These are phyloP conservation scores for Hyphopichia fennica DNA, from an alignment of 1,139 yeast species.

Conservation along the genomic window DNA sequence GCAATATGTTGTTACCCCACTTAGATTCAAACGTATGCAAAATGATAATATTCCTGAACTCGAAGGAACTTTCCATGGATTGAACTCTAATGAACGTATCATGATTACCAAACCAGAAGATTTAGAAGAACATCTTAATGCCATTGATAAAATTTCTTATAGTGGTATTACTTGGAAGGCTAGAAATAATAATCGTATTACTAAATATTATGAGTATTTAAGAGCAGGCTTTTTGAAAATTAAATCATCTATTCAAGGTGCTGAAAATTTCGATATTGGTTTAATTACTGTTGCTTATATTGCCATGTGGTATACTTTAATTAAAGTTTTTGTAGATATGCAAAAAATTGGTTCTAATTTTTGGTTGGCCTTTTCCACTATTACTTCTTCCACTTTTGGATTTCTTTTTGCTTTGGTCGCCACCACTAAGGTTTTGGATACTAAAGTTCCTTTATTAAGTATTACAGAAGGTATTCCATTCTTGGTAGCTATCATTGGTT, in stretches of 20 bases:
- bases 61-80: conserved; percentile 31
- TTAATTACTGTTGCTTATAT: conserved; percentile 79
- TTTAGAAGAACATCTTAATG: conserved; percentile 32
- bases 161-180: conserved; percentile 61
- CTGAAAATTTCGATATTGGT: conserved; percentile 85
- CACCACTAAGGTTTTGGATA: conserved; percentile 53
- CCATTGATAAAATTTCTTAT: conserved; percentile 29
- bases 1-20: conserved; percentile 53
- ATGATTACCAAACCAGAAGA: conserved; percentile 42
- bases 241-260: conserved; percentile 59
- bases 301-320: conserved; percentile 87
- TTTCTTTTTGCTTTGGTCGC: conserved; percentile 79
- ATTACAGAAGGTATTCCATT: conserved; percentile 93
- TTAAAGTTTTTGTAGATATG: conserved; percentile 80
- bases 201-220: conserved; percentile 65
- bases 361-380: conserved; percentile 85
- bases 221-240: conserved; percentile 47
- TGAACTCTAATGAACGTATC: conserved; percentile 36
- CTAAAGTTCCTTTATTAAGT: conserved; percentile 68
- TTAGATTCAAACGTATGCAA: conserved; percentile 51
- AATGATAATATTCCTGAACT: conserved; percentile 32
- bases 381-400: conserved; percentile 82
- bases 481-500: conserved; percentile 89
- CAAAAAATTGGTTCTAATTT: conserved; percentile 77
- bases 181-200: conserved; percentile 62